A percentile compares a stretch with the other conserved stretches of the same genome.
These are phyloP conservation scores for Yamadazyma trypodendri DNA, from an alignment of 1,139 yeast genomes.

Conservation along the genomic window DNA sequence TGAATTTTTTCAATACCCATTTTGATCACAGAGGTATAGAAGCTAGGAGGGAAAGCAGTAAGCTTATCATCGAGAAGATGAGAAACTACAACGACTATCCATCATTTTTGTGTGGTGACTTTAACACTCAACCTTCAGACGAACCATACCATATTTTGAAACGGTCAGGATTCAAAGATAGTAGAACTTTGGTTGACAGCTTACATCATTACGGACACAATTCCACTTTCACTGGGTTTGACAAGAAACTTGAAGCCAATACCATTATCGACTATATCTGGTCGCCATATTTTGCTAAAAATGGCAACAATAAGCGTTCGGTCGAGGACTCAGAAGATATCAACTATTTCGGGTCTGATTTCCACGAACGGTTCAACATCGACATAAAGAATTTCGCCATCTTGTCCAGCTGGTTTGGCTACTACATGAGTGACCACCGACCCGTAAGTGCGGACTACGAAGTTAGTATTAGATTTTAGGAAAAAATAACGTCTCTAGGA, in stretches of 20 bases:
- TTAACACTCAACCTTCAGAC: slow-evolving; percentile 54
- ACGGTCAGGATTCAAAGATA: slow-evolving; percentile 35
- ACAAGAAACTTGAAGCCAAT: slow-evolving; percentile 25
- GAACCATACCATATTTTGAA: slow-evolving; percentile 46
- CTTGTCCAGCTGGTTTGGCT: slow-evolving; percentile 42
- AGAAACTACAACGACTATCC: slow-evolving; percentile 39
- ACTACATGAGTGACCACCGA: slow-evolving; percentile 53
- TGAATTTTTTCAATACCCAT: slow-evolving; percentile 57
- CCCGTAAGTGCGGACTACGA: slow-evolving; percentile 43
- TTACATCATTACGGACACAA: slow-evolving; percentile 41
- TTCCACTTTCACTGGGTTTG: slow-evolving; percentile 51
- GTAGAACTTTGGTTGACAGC: slow-evolving; percentile 22
- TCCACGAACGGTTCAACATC: slow-evolving; percentile 20
- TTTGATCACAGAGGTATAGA: slow-evolving; percentile 52
- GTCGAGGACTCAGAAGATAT: slow-evolving; percentile 6
- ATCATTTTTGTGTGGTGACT: slow-evolving; percentile 49
- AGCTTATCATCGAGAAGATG: slow-evolving; percentile 44
- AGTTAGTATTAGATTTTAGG: slow-evolving; percentile 7
- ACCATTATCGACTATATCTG: slow-evolving; percentile 49
- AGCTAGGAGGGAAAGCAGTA: slow-evolving; percentile 49
- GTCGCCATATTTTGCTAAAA: slow-evolving; percentile 34
- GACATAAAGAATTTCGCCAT: slow-evolving; percentile 38
- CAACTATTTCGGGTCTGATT: slow-evolving; percentile 11
- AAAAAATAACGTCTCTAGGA: too few species aligned
- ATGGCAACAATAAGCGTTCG: slow-evolving; percentile 18